Conservation (phyloP, 2,329 filamentous ascomycete species). For the Bipolaris gigantea region DNA sequence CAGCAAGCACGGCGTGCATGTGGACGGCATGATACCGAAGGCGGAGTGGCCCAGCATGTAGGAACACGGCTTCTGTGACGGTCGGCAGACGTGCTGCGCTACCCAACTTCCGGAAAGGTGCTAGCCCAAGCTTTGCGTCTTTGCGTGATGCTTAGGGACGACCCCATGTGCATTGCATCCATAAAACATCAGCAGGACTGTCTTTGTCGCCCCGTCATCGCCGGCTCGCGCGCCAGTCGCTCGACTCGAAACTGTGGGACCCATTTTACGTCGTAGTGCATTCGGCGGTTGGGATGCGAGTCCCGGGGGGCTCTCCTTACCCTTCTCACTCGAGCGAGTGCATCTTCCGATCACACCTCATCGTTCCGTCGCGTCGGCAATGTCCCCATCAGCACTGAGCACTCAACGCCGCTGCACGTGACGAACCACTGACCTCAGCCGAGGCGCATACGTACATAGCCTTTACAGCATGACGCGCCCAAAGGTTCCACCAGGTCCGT, state of each 20-base stretch:
- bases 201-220: slow-evolving; percentile 1
- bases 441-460: slow-evolving; percentile 6
- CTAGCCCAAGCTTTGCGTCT: slow-evolving; percentile 1
- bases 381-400: slow-evolving; percentile 13
- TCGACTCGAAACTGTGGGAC: slow-evolving; percentile 6
- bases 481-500: slow-evolving; percentile 40
- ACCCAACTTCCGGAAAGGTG: slow-evolving; percentile 8
- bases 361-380: slow-evolving; percentile 32
- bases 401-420: slow-evolving; percentile 25
- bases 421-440: slow-evolving; percentile 15
- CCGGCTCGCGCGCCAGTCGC: slow-evolving; percentile 8
- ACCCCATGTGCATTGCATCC: slow-evolving; percentile 1
- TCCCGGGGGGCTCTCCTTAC: slow-evolving; percentile 12
- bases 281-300: slow-evolving; percentile 10
- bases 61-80: slow-evolving; percentile 5
- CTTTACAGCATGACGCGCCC: slow-evolving; percentile 37
- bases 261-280: slow-evolving; percentile 1
- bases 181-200: slow-evolving; percentile 1
- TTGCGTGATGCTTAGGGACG: slow-evolving; percentile 1
- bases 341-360: slow-evolving; percentile 36
- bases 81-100: slow-evolving; percentile 13
- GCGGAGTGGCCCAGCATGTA: slow-evolving; percentile 2
- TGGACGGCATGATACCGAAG: slow-evolving; percentile 11
- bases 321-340: slow-evolving; percentile 19
- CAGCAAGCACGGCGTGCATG: slow-evolving; percentile 15